phyloP scores from a whole-genome alignment of 345 rosid genomes.

The Pistacia atlantica region DNA sequence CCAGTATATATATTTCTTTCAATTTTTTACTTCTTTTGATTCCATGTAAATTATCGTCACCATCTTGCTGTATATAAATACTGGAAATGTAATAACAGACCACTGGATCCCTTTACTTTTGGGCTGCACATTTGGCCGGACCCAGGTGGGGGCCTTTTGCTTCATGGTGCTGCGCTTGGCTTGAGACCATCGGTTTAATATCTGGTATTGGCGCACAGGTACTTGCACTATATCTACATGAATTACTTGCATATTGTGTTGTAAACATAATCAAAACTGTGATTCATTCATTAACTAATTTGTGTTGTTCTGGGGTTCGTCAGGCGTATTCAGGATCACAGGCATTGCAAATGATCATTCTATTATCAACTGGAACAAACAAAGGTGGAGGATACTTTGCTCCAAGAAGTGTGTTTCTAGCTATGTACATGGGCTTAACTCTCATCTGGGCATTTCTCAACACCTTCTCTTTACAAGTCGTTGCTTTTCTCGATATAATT shows the following conservation, averaged over 20 bases:
- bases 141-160: constrained; percentile 68
- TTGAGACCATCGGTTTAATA: constrained; percentile 58
- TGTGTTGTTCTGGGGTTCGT: background rate
- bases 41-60: background rate
- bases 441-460: constrained; percentile 68
- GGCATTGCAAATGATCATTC: constrained; percentile 61
- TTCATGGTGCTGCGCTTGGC: constrained; percentile 79
- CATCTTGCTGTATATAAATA: no score
- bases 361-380: constrained; percentile 57
- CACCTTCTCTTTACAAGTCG: constrained; percentile 56
- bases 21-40: background rate
- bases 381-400: constrained; percentile 64
- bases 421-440: constrained; percentile 55
- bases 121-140: constrained; percentile 72
- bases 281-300: background rate
- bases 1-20: constrained; percentile 34
- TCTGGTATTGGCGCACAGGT: constrained; percentile 69
- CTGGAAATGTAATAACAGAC: constrained; percentile 35
- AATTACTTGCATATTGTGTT: no score
- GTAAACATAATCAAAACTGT: no score
- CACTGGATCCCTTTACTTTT: constrained; percentile 67
- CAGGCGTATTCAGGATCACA: constrained; percentile 71
- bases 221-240: background rate
- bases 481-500: constrained; percentile 60
- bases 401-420: constrained; percentile 55